phyloP scores from a whole-genome alignment of 2,329 filamentous ascomycete genomes.

The Cladophialophora carrionii region DNA sequence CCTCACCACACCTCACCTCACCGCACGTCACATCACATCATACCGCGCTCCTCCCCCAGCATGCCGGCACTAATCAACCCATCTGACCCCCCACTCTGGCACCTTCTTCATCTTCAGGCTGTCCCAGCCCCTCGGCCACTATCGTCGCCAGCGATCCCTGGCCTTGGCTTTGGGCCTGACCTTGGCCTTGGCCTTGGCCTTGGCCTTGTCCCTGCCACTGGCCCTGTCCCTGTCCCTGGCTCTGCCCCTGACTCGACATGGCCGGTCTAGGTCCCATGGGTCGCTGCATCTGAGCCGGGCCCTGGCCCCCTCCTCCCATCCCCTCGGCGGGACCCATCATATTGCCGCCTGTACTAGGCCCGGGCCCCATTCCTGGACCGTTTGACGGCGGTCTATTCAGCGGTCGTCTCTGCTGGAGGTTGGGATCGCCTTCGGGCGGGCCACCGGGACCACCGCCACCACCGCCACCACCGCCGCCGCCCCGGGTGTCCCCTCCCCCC shows the following conservation, averaged over 20 bases:
- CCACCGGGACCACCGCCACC: too few relatives aligned
- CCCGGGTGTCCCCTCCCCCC: too few relatives aligned
- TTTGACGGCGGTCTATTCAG: too few relatives aligned
- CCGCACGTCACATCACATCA: too few relatives aligned
- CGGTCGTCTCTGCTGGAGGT: too few relatives aligned
- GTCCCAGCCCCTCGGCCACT: background rate
- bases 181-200: too few relatives aligned
- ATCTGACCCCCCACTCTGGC: background rate
- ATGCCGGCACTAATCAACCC: too few relatives aligned
- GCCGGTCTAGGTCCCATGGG: background rate
- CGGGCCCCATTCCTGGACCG: too few relatives aligned
- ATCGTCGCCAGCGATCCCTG: background rate
- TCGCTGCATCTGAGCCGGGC: background rate
- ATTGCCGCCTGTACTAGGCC: background rate
- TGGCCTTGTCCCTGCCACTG: background rate
- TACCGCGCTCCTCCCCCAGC: too few relatives aligned
- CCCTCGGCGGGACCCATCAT: background rate
- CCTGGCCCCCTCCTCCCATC: background rate
- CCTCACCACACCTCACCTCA: too few relatives aligned
- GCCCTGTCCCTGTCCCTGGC: background rate
- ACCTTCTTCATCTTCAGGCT: background rate
- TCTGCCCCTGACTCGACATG: background rate
- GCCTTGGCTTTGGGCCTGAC: background rate
- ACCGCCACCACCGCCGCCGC: too few relatives aligned
- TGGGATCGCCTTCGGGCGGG: too few relatives aligned